Base-by-base conservation (phyloP, 2,329 filamentous ascomycete genomes). In the Botrytis cinerea region DNA sequence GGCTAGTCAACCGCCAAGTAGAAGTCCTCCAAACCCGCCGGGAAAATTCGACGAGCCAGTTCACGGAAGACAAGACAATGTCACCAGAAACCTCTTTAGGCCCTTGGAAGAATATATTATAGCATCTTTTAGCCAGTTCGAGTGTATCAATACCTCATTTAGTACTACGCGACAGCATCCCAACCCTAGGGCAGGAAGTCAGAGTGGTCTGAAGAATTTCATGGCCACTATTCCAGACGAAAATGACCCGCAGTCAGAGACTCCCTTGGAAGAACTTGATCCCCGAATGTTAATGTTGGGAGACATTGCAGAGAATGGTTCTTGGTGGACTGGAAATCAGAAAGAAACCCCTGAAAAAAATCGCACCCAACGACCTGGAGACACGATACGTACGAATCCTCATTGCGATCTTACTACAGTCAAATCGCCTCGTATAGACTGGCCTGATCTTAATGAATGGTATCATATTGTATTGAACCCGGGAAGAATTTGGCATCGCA, bases 101-200 rank as follows among this genome's bases (percentile, higher is more conserved):
- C 86, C 87, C 8, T 81, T 97, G 22, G 93, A 97, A 82, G 91
- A 94, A 75, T 95, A 96, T 79, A 87, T 97, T 59, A 83, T 90
- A 68, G 82, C 83, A 32, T 91, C 88, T 77, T 93, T 97, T 78
- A 87, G 88, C 72, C 90, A 90, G 0, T 90, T 90, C 77, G 87
- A 92, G 70, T 90, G 88, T 75, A 82, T 97, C n/a, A 97, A 96
- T 80, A 85, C 84, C 22, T 95, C 94, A 0, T 97, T 97, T 80
- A 84, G 87, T 54, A 87, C 87, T 1, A 82, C 84, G 63, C 86
- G 87, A 63, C 84, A 84, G 45, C 73, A 73, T 5, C 79, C 76
- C 78, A 78, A 72, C 75, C 79, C 74, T 67, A 75, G 69, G 76
- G 76, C 73, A 70, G 78, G 76, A 73, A 81, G 78, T 70, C 79